Percentiles rank a stretch among this genome's conserved stretches.
Conservation (phyloP, 352 stramenopile species). For the Pythium pyrilobum region DNA sequence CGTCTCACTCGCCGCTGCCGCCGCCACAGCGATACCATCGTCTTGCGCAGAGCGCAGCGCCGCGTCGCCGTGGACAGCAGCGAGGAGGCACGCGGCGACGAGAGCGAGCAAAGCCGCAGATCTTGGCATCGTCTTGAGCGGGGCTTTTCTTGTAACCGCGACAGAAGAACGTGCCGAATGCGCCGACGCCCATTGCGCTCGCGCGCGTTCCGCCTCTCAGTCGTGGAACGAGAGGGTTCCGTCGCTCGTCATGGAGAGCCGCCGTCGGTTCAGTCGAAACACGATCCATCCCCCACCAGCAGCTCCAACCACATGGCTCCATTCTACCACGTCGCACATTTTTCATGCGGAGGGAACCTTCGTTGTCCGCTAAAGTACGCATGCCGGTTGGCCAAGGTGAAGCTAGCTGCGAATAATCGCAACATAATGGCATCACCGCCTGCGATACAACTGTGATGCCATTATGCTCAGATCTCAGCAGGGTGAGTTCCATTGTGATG, state of each 20-base stretch:
- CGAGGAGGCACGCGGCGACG: neutral
- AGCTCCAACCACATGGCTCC: constrained; percentile 11
- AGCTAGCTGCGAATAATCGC: too few relatives aligned
- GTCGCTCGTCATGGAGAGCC: too few relatives aligned
- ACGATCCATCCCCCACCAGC: neutral
- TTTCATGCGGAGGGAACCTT: neutral
- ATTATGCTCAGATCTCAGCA: too few relatives aligned
- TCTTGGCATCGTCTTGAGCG: too few relatives aligned
- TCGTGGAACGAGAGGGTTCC: neutral
- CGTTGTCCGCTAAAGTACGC: neutral
- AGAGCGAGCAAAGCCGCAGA: neutral
- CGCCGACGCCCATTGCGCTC: too few relatives aligned
- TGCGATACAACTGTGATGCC: too few relatives aligned
- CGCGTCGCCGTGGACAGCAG: neutral
- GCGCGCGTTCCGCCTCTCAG: too few relatives aligned
- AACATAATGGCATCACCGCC: too few relatives aligned
- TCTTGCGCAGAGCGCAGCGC: neutral
- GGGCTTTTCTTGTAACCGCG: too few relatives aligned
- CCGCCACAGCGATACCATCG: neutral
- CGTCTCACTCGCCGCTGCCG: neutral
- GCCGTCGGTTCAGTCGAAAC: neutral
- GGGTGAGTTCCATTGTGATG: too few relatives aligned
- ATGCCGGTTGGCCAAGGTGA: neutral
- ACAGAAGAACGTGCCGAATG: too few relatives aligned
- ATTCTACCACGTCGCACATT: constrained; percentile 17